Percentiles rank a stretch among this genome's conserved stretches.
These are phyloP conservation scores for Inga laurina DNA, from an alignment of 306 rosid species.

Conservation along the genomic window DNA sequence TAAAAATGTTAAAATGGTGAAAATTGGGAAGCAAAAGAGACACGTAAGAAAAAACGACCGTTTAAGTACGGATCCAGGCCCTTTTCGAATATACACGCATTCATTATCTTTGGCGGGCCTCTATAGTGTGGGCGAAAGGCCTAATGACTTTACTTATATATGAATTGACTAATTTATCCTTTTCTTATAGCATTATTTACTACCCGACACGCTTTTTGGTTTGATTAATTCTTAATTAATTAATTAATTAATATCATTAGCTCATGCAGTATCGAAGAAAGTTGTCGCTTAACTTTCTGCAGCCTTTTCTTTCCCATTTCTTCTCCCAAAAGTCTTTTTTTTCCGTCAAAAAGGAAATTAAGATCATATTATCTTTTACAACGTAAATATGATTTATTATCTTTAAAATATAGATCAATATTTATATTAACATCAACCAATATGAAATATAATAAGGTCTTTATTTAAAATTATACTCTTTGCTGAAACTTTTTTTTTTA, in stretches of 20 bases:
- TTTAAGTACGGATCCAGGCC: neutral
- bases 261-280: neutral
- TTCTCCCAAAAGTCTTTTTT: neutral
- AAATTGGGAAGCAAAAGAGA: neutral
- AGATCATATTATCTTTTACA: neutral
- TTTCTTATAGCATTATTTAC: neutral
- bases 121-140: neutral
- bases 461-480: neutral
- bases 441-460: too few relatives aligned
- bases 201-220: neutral
- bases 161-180: neutral
- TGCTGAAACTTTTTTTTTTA: too few relatives aligned
- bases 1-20: neutral
- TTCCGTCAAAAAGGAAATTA: neutral
- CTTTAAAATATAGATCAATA: too few relatives aligned
- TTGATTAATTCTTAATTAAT: neutral
- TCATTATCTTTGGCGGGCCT: slow-evolving; percentile 8
- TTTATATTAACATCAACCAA: too few relatives aligned
- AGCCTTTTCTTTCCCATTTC: neutral
- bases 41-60: neutral
- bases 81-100: neutral
- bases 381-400: too few relatives aligned
- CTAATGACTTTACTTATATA: neutral
- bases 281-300: neutral
- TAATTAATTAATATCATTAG: neutral